Percentiles rank a stretch among this genome's conserved stretches.
These are phyloP conservation scores for Dactylellina leptospora DNA, from an alignment of 2,329 filamentous ascomycete species.

Conservation along the genomic window DNA sequence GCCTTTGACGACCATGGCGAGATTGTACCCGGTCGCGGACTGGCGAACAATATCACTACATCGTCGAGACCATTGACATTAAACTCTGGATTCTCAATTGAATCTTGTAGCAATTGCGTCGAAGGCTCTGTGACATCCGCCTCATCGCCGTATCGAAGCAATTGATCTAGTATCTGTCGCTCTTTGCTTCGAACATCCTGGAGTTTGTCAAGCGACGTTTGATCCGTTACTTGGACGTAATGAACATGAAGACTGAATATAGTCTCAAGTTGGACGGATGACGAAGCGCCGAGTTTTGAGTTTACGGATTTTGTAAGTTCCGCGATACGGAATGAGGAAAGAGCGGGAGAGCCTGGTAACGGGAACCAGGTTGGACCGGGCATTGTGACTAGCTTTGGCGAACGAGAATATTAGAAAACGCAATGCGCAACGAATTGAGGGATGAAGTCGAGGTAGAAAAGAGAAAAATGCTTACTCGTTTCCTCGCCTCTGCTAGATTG, in stretches of 20 bases:
- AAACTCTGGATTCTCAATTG: conserved; percentile 65
- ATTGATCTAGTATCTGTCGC: conserved; percentile 66
- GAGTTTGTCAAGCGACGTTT: conserved; percentile 60
- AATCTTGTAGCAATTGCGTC: conserved; percentile 62
- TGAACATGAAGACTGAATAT: conserved; percentile 69
- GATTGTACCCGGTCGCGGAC: conserved; percentile 80
- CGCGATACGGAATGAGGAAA: conserved; percentile 63
- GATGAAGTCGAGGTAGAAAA: neutral
- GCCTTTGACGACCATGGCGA: conserved; percentile 98
- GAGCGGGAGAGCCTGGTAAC: conserved; percentile 67
- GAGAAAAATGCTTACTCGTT: neutral
- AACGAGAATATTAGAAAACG: neutral
- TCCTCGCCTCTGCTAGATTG: neutral
- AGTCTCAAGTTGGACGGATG: conserved; percentile 60
- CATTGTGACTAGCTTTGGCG: conserved; percentile 36
- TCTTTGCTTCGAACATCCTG: conserved; percentile 61
- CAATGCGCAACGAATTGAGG: neutral
- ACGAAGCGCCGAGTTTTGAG: conserved; percentile 57
- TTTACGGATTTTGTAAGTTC: conserved; percentile 64
- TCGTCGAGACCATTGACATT: conserved; percentile 59
- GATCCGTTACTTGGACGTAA: conserved; percentile 70
- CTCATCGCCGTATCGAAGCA: conserved; percentile 69
- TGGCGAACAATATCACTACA: conserved; percentile 73
- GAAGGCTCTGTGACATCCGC: conserved; percentile 61
- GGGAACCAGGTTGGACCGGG: conserved; percentile 58